phyloP scores from a whole-genome alignment of 495 filamentous ascomycete species.

The Hypoxylon lenormandii region DNA sequence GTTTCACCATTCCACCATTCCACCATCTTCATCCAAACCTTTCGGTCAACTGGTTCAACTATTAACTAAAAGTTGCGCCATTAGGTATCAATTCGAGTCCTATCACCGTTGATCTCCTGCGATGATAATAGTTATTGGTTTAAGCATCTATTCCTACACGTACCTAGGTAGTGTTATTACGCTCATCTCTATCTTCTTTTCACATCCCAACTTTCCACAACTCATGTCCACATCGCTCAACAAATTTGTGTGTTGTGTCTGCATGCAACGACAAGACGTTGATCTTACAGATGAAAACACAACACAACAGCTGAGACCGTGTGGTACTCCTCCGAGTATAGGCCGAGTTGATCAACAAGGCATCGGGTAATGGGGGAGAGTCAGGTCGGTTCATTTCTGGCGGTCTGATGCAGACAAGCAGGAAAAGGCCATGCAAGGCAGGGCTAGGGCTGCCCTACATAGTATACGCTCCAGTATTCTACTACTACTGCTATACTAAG shows the following conservation, averaged over 20 bases:
- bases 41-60: slow-evolving; percentile 22
- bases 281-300: slow-evolving; percentile 25
- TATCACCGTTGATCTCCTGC: slow-evolving; percentile 10
- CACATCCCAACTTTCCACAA: slow-evolving; percentile 18
- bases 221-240: slow-evolving; percentile 12
- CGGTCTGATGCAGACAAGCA: slow-evolving; percentile 25
- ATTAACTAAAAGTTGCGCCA: not conserved
- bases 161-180: too few species aligned
- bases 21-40: slow-evolving; percentile 30
- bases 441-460: slow-evolving; percentile 6
- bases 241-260: slow-evolving; percentile 12
- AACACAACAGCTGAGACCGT: slow-evolving; percentile 3
- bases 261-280: slow-evolving; percentile 23
- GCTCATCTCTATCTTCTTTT: not conserved
- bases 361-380: slow-evolving; percentile 21
- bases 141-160: too few species aligned
- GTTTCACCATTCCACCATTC: slow-evolving; percentile 9
- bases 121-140: not conserved
- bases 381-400: slow-evolving; percentile 16
- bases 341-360: slow-evolving; percentile 38
- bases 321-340: slow-evolving; percentile 27
- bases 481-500: too few species aligned
- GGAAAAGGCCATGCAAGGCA: slow-evolving; percentile 11
- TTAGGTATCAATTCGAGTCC: slow-evolving; percentile 19
- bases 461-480: too few species aligned